A percentile compares a stretch with the other conserved stretches of the same genome.
phyloP scores from a whole-genome alignment of 2,329 filamentous ascomycete species.

The Elsinoe arachidis region DNA sequence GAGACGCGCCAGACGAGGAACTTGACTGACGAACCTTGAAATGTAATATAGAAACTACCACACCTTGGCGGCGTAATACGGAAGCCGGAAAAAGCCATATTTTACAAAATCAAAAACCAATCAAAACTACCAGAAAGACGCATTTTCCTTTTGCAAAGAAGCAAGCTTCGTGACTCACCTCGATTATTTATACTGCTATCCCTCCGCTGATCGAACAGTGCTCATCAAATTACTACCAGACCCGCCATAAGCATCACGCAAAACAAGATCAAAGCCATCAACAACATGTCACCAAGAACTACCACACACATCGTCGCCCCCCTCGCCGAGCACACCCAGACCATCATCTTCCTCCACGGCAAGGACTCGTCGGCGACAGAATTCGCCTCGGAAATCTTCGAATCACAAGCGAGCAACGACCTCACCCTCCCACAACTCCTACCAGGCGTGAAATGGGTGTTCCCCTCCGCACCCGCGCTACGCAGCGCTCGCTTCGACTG shows the following conservation, averaged over 20 bases:
- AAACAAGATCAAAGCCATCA: too few relatives aligned
- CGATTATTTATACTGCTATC: too few relatives aligned
- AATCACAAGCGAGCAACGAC: constrained; percentile 23
- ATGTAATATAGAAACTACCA: constrained; percentile 2
- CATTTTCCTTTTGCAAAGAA: background rate
- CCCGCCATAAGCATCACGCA: background rate
- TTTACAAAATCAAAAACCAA: background rate
- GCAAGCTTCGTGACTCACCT: background rate
- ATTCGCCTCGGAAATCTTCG: constrained; percentile 36
- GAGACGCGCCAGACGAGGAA: constrained; percentile 25
- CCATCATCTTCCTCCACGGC: constrained; percentile 41
- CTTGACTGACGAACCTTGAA: constrained; percentile 28
- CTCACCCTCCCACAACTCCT: constrained; percentile 27
- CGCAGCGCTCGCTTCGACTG: constrained; percentile 21
- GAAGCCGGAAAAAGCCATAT: constrained; percentile 4
- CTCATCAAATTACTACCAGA: background rate
- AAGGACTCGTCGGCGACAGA: constrained; percentile 33
- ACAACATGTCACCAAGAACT: background rate
- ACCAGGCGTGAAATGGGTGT: constrained; percentile 31
- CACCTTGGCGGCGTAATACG: background rate
- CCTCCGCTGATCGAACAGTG: background rate
- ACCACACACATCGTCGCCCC: constrained; percentile 3
- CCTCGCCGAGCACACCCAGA: constrained; percentile 33
- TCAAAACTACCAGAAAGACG: background rate
- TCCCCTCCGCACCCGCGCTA: constrained; percentile 25